Conservation (phyloP, 2,329 filamentous ascomycete species). For the Chaetomiaceae sp. region DNA sequence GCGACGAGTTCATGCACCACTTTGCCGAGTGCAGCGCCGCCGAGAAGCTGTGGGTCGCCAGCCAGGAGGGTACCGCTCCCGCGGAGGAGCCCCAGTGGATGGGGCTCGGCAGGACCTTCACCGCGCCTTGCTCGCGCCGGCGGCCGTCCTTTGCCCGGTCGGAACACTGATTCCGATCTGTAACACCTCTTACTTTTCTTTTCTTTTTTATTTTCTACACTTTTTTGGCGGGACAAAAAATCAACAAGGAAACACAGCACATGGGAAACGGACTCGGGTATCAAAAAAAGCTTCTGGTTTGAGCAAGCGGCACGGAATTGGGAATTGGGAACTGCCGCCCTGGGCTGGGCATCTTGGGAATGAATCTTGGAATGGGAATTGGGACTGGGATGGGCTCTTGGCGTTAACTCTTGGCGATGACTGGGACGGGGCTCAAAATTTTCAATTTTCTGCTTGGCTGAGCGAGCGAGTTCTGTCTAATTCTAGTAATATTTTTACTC, state of each 20-base stretch:
- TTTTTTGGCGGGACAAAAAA: no score
- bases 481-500: no score
- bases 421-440: no score
- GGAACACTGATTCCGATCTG: not conserved
- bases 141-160: not conserved
- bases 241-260: no score
- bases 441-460: no score
- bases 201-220: not conserved
- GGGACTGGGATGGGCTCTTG: not conserved
- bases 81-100: conserved; percentile 11
- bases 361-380: not conserved
- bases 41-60: conserved; percentile 11
- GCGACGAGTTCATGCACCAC: conserved; percentile 7
- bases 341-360: not conserved
- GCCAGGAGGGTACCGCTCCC: conserved; percentile 7
- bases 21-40: conserved; percentile 11
- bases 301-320: no score
- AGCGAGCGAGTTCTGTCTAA: no score
- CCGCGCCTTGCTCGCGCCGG: not conserved
- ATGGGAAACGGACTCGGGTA: not conserved
- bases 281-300: not conserved
- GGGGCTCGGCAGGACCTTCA: conserved; percentile 9
- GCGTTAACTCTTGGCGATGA: no score
- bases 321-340: no score
- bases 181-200: not conserved